Conservation (phyloP, 805 yeast species). For the Yamadazyma sp. region DNA sequence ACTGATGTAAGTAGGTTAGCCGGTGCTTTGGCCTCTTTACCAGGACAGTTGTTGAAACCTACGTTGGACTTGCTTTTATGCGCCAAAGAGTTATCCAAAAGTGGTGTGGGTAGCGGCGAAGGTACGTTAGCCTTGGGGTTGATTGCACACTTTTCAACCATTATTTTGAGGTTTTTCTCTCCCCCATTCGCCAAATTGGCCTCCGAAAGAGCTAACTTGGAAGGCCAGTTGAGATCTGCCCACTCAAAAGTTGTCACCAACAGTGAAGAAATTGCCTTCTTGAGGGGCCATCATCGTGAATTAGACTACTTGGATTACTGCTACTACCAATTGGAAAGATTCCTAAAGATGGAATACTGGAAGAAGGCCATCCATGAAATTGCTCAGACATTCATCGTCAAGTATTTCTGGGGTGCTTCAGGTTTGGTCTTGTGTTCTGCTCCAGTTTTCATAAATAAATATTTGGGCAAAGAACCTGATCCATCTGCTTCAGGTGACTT, state of each 20-base stretch:
- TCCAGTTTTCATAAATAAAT: slow-evolving; percentile 73
- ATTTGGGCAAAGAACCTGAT: slow-evolving; percentile 45
- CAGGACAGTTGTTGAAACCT: slow-evolving; percentile 84
- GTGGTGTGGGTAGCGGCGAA: slow-evolving; percentile 70
- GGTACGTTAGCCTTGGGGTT: slow-evolving; percentile 77
- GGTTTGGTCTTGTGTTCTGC: slow-evolving; percentile 85
- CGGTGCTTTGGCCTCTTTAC: slow-evolving; percentile 66
- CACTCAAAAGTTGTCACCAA: slow-evolving; percentile 80
- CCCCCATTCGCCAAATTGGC: slow-evolving; percentile 89
- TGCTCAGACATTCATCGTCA: slow-evolving; percentile 84
- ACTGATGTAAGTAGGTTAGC: slow-evolving; percentile 77
- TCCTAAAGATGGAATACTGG: slow-evolving; percentile 71
- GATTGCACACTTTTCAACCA: slow-evolving; percentile 78
- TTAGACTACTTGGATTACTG: slow-evolving; percentile 72
- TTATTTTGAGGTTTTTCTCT: slow-evolving; percentile 68
- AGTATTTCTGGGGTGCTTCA: slow-evolving; percentile 95
- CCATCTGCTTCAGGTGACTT: slow-evolving; percentile 71
- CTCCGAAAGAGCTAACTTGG: slow-evolving; percentile 71
- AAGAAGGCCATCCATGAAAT: slow-evolving; percentile 78
- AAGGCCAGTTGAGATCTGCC: slow-evolving; percentile 78
- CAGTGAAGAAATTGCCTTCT: slow-evolving; percentile 83
- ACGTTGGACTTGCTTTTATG: slow-evolving; percentile 75
- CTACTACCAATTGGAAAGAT: slow-evolving; percentile 78
- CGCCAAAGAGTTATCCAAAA: slow-evolving; percentile 69
- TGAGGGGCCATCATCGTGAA: slow-evolving; percentile 80